Conservation (phyloP, 1,284 basidiomycete genomes). For the Cystobasidium slooffiae region DNA sequence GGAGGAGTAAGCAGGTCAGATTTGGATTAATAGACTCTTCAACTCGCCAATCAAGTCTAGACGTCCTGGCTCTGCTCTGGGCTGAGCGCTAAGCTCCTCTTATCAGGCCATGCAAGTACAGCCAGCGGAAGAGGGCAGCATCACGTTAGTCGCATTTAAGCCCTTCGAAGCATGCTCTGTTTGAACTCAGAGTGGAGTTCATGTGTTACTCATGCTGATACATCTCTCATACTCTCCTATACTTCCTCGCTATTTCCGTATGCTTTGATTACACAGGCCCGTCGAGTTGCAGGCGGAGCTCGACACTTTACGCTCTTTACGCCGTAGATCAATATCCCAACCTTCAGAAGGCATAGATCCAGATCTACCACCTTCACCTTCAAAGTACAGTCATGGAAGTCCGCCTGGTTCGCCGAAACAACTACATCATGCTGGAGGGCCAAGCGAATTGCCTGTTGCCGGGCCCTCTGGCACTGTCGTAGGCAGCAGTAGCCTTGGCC, state of each 20-base stretch:
- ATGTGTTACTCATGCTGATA: neutral
- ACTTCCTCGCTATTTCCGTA: neutral
- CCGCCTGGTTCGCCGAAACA: conserved; percentile 26
- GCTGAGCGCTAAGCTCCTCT: neutral
- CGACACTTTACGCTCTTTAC: conserved; percentile 43
- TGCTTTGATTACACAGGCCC: conserved; percentile 22
- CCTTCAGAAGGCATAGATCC: conserved; percentile 46
- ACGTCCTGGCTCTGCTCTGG: neutral
- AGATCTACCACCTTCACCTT: conserved; percentile 43
- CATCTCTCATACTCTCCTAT: neutral
- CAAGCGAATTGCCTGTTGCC: neutral
- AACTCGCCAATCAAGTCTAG: neutral
- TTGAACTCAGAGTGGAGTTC: neutral
- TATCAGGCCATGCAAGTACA: neutral
- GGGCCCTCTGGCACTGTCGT: conserved; percentile 4
- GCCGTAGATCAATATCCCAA: conserved; percentile 43
- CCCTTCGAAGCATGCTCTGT: neutral
- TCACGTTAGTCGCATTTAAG: conserved; percentile 13
- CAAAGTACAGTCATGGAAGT: conserved; percentile 13
- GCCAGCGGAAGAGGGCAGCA: conserved; percentile 22
- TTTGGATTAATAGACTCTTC: neutral
- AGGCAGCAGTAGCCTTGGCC: conserved; percentile 9
- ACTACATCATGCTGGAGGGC: neutral
- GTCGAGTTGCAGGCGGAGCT: conserved; percentile 45
- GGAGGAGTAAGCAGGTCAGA: neutral